Base-by-base conservation (phyloP, 2,329 filamentous ascomycete genomes). In the Cladosporium halotolerans region DNA sequence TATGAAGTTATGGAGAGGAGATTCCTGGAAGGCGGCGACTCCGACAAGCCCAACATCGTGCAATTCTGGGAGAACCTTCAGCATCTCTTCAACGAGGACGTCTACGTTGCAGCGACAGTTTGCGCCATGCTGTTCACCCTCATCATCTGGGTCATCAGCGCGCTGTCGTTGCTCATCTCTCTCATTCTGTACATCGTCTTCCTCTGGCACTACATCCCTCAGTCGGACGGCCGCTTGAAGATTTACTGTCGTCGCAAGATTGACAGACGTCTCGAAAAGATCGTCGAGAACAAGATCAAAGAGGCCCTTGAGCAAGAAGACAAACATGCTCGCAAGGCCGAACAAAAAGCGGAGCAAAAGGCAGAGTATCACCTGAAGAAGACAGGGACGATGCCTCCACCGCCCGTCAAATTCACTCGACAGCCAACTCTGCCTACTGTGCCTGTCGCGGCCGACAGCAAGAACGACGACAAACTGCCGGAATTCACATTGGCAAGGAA, bases 241-340 rank as follows among this genome's bases (percentile, higher is more conserved):
- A 84, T 84, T 23, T 99, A 95, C 73, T 97, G 93, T 68, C 86
- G 88, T 57, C 85, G 90, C 43, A 97, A 97, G 74, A 85, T 96
- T 68, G 95, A 95, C 72, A 85, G 82, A 63, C 79, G 90, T 60
- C 78, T 99, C 60, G 86, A 86, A 65, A 83, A 83, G 61, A 93
- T 97, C 60, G 91, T 97, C 3, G 83, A 84, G 52, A 80, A 77
- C 63, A 96, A 93, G 72, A 88, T 96, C 63, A 89, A 93, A 72
- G 91, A 89, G 69, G 92, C 90, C 0, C 73, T 97, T 23, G 86
- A 85, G 48, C 89, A 90, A 62, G 86, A 93, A 50, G 84, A 83
- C 52, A 72, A 70, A 51, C 70, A 76, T 67, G 68, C 71, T 68
- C 67, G 73, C 64, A 68, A 75, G 86, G 67, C 77, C 76, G 57